Conservation (phyloP, 108 stramenopile species). For the Nitzschia putrida region DNA sequence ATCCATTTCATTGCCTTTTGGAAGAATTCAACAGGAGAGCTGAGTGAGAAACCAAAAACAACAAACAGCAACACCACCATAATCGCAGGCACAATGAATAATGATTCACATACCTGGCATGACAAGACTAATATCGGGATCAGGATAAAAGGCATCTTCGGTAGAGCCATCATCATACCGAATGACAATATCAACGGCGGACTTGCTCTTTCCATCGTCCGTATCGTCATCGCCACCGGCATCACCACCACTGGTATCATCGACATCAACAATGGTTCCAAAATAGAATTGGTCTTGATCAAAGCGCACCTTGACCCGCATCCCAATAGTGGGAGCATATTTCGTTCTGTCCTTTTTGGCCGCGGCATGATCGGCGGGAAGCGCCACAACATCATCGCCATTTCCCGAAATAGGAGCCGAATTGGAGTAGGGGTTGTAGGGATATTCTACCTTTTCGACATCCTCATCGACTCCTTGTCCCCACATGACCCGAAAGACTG, state of each 20-base stretch:
- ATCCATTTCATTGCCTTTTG: slow-evolving; percentile 50
- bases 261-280: slow-evolving; percentile 54
- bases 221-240: slow-evolving; percentile 11
- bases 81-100: neutral
- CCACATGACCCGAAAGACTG: slow-evolving; percentile 83
- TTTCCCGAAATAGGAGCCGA: slow-evolving; percentile 45
- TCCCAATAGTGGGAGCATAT: slow-evolving; percentile 50
- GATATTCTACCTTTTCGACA: slow-evolving; percentile 41
- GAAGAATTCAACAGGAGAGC: slow-evolving; percentile 30
- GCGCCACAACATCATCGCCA: slow-evolving; percentile 33
- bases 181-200: slow-evolving; percentile 50
- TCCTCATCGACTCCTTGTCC: slow-evolving; percentile 84
- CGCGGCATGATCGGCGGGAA: slow-evolving; percentile 23
- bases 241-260: neutral
- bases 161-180: slow-evolving; percentile 77
- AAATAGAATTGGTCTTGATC: slow-evolving; percentile 56
- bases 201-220: slow-evolving; percentile 35
- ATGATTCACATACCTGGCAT: slow-evolving; percentile 62
- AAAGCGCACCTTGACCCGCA: slow-evolving; percentile 75
- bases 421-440: slow-evolving; percentile 61
- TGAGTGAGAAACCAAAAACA: neutral
- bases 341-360: neutral
- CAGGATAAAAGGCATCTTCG: slow-evolving; percentile 68
- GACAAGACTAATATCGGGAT: slow-evolving; percentile 70
- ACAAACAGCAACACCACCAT: neutral